Base-by-base conservation (phyloP, 1,284 basidiomycete species). In the Trichosporon ovoides region DNA sequence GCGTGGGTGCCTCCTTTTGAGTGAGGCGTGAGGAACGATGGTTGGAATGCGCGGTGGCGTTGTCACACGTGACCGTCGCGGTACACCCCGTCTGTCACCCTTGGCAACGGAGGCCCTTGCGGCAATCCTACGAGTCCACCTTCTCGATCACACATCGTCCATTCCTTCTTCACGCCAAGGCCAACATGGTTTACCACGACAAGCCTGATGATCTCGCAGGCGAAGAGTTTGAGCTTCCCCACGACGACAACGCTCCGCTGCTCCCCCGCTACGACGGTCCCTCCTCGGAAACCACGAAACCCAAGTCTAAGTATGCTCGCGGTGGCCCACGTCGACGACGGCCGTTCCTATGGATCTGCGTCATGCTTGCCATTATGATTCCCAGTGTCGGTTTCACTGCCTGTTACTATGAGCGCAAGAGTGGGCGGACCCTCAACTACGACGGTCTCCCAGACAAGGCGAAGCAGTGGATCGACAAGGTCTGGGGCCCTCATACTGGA, bases 211-310 rank as follows among this genome's bases (percentile, higher is more conserved):
- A 63, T 33, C 3, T 58, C 10, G 63, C 49, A 20, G 57, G 53
- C 19, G 69, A 72, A 33, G 67, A 66, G 50, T 69, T 64, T 43
- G 71, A 75, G 62, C 69, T 75, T 11, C 58, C 66, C 46, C 43
- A 50, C 34, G 62, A 53, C 18, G 61, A 62, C 38, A 19, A 58
- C 11, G 71, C 73, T 37, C 75, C 75, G 5, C 64, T 77, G 1
- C 64, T 77, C 14, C 74, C 75, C 2, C 64, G 65, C n/a, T 74
- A 62, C 38, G 60, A 57, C 36, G 46, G 52, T 2, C 12, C 14
- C 14, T 52, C 55, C 38, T 52, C 56, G 7, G 10, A 18, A 5
- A 20, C 38, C 1, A 18, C 33, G 16, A 10, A 35, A 18, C 43
- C 28, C 34, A 50, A 18, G 22, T 48, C 28, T 24, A 50, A 18